These are phyloP conservation scores for Alternaria gansuensis DNA, from an alignment of 2,329 filamentous ascomycete species.

Conservation along the genomic window DNA sequence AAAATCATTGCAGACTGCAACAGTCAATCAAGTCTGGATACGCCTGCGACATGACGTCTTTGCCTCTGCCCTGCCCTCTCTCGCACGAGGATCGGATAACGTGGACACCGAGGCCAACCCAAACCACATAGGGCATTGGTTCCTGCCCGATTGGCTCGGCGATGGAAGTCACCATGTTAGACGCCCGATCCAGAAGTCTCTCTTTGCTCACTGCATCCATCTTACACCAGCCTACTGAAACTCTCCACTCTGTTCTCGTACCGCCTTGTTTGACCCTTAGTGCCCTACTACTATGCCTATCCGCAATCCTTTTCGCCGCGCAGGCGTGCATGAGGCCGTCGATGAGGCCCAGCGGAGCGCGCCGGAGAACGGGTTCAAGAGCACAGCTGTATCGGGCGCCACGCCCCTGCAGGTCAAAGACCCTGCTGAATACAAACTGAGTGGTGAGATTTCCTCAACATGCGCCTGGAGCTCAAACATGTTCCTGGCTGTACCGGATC, in stretches of 20 bases:
- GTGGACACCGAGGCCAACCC: constrained; percentile 16
- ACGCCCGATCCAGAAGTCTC: constrained; percentile 14
- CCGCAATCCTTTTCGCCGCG: constrained; percentile 54
- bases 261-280: constrained; percentile 26
- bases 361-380: constrained; percentile 47
- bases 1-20: neutral
- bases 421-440: constrained; percentile 62
- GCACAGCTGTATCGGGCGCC: constrained; percentile 47
- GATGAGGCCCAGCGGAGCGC: constrained; percentile 46
- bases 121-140: constrained; percentile 11
- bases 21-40: constrained; percentile 10
- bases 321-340: constrained; percentile 44
- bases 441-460: constrained; percentile 53
- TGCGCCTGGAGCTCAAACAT: constrained; percentile 14
- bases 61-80: constrained; percentile 3
- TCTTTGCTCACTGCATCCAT: constrained; percentile 26
- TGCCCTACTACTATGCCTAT: constrained; percentile 49
- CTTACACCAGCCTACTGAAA: constrained; percentile 29
- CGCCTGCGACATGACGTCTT: constrained; percentile 26
- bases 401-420: constrained; percentile 57
- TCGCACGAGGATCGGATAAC: constrained; percentile 25
- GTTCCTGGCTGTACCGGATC: constrained; percentile 2
- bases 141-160: constrained; percentile 32
- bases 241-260: constrained; percentile 31
- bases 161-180: constrained; percentile 32